A percentile compares a stretch with the other conserved stretches of the same genome.
Conservation (phyloP, 2,329 filamentous ascomycete genomes). For the Didymella segeticola region DNA sequence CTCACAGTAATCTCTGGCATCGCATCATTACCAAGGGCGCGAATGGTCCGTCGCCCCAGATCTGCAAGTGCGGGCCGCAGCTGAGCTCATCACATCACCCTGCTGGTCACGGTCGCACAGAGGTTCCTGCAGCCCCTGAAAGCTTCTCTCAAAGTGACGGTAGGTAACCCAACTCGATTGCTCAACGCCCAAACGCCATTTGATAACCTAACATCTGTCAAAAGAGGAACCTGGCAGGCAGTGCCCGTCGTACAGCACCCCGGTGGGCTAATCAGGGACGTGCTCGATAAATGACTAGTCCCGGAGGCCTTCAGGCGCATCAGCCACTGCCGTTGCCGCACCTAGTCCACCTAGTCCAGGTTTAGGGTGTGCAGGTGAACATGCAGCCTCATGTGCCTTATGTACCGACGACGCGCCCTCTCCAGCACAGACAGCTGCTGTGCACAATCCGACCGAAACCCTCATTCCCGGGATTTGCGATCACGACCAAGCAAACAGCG, state of each 20-base stretch:
- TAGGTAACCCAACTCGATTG: not conserved
- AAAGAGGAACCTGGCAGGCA: constrained; percentile 5
- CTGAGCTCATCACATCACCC: constrained; percentile 12
- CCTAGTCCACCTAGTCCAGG: constrained; percentile 12
- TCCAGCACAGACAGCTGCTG: constrained; percentile 20
- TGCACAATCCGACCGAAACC: constrained; percentile 11
- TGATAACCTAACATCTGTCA: constrained; percentile 1
- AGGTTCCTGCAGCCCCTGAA: constrained; percentile 2
- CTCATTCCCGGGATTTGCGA: constrained; percentile 8
- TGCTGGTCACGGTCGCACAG: constrained; percentile 6
- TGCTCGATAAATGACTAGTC: constrained; percentile 17
- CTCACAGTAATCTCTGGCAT: not conserved
- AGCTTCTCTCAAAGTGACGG: not conserved
- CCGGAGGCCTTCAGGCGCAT: constrained; percentile 2
- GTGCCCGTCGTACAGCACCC: constrained; percentile 13
- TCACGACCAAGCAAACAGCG: constrained; percentile 22
- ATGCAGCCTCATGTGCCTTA: constrained; percentile 39
- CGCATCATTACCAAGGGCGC: not conserved
- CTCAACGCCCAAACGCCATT: constrained; percentile 5
- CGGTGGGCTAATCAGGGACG: constrained; percentile 23
- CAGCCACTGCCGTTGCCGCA: constrained; percentile 42
- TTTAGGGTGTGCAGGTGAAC: constrained; percentile 17
- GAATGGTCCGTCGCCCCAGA: constrained; percentile 8
- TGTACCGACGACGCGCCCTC: constrained; percentile 25
- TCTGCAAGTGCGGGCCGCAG: constrained; percentile 5